Conservation (phyloP, 306 rosid genomes). For the Hippophae gyantsensis region DNA sequence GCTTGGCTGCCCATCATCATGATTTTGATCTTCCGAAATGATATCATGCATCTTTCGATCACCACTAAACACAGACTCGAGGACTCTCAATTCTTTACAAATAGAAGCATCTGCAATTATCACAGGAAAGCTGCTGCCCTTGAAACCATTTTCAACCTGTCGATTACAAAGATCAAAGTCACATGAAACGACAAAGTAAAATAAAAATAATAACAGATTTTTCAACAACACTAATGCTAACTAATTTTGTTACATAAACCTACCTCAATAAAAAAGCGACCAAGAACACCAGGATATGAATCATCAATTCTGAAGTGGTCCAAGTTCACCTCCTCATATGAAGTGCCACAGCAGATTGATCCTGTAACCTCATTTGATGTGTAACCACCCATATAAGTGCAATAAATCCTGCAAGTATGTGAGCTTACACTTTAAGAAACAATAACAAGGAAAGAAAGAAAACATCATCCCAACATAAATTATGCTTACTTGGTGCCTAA, state of each 20-base stretch:
- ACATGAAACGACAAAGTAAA: too few species aligned
- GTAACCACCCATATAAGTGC: constrained; percentile 59
- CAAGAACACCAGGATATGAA: constrained; percentile 49
- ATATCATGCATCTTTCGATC: constrained; percentile 32
- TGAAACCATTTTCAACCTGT: constrained; percentile 89
- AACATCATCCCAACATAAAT: constrained; percentile 10
- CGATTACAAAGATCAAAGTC: constrained; percentile 12
- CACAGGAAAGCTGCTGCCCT: constrained; percentile 72
- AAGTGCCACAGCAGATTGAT: constrained; percentile 33
- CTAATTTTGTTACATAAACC: not conserved
- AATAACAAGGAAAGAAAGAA: constrained; percentile 10
- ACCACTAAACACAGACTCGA: constrained; percentile 57
- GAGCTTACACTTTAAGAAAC: constrained; percentile 10
- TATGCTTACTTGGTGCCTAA: constrained; percentile 66
- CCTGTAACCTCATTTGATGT: constrained; percentile 44
- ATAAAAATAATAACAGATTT: not conserved
- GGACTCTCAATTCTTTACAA: constrained; percentile 61
- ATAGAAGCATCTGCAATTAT: constrained; percentile 70
- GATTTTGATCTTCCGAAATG: constrained; percentile 40
- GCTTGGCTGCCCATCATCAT: constrained; percentile 39
- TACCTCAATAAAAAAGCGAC: constrained; percentile 93
- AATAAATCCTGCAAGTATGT: constrained; percentile 60
- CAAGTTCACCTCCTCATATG: constrained; percentile 53
- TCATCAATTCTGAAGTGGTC: constrained; percentile 43
- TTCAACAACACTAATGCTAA: not conserved